Base-by-base conservation (phyloP, 805 yeast genomes). In the Lipomyces anomalus region DNA sequence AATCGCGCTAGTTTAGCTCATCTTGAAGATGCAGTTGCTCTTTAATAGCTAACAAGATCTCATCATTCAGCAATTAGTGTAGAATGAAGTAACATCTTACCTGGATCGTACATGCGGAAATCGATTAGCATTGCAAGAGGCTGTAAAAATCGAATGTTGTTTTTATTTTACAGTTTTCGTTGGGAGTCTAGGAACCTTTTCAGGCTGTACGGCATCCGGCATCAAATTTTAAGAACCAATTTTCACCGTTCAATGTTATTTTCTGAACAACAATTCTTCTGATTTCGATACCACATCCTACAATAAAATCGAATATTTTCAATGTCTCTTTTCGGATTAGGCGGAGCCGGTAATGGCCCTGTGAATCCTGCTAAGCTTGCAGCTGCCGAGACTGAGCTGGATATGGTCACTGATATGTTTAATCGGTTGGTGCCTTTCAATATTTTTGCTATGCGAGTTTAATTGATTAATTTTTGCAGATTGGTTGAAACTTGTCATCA, bases 321-420 rank as follows among this genome's bases (percentile, higher is more conserved):
- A n/a, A n/a, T n/a, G n/a, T n/a, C n/a, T n/a, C n/a, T n/a, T n/a
- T n/a, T n/a, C n/a, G n/a, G n/a, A n/a, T n/a, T n/a, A n/a, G n/a
- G n/a, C n/a, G n/a, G n/a, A n/a, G n/a, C n/a, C n/a, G n/a, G n/a
- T n/a, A n/a, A n/a, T n/a, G n/a, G n/a, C n/a, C 17, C 54, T n/a
- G 63, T 59, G 44, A 59, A 63, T 54, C 54, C 55, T 35, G 44
- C 56, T 38, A 68, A 68, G 61, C 49, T 68, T 50, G 66, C 66
- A 40, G 95, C 95, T 56, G 98, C 98, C 42, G 97, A 90, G 70
- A 85, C 95, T 47, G 98, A 90, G 68, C 76, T 90, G 57, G 98
- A 90, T 67, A 83, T 92, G 80, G 95, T 90, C 58, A 89, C 97
- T 33, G 95, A 92, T 58, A 88, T 90, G 97, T 90, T 90, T 79